Conservation (phyloP, 2,329 filamentous ascomycete species). For the Penicillium sp. region DNA sequence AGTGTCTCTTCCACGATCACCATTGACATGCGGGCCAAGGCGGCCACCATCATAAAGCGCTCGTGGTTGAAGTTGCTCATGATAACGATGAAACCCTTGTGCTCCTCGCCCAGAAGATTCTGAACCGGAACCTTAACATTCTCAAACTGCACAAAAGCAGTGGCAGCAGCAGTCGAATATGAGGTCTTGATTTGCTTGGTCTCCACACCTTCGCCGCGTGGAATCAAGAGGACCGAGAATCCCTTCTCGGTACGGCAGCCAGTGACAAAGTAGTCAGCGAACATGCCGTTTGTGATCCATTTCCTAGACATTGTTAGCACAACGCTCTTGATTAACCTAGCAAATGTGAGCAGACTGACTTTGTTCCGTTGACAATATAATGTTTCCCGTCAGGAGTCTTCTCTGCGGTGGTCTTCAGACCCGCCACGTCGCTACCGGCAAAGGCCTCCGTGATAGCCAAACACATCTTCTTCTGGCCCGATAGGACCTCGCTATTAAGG, state of each 20-base stretch:
- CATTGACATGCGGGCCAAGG: conserved; percentile 63
- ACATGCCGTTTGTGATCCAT: conserved; percentile 82
- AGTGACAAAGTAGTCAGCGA: conserved; percentile 78
- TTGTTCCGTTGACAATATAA: conserved; percentile 56
- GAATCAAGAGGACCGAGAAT: conserved; percentile 72
- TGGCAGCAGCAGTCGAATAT: conserved; percentile 76
- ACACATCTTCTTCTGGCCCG: conserved; percentile 82
- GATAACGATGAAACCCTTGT: conserved; percentile 83
- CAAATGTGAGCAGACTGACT: conserved; percentile 21
- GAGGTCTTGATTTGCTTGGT: conserved; percentile 62
- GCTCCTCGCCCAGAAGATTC: conserved; percentile 75
- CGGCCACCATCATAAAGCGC: conserved; percentile 71
- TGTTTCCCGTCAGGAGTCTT: conserved; percentile 73
- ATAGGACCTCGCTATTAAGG: conserved; percentile 70
- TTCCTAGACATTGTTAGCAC: conserved; percentile 60
- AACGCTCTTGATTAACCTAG: background rate
- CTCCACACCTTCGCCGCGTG: conserved; percentile 66
- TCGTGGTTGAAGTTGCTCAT: conserved; percentile 89
- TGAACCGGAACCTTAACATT: conserved; percentile 80
- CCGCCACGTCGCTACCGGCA: conserved; percentile 78
- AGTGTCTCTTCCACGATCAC: conserved; percentile 77
- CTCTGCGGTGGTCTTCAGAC: conserved; percentile 72
- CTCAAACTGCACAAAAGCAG: conserved; percentile 77
- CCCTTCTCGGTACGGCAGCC: conserved; percentile 77
- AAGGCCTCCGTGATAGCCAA: conserved; percentile 87